A percentile compares a stretch with the other conserved stretches of the same genome.
Evolutionary conservation across 345 rosid species (phyloP).

Genomic region (Acer campestre): DNA sequence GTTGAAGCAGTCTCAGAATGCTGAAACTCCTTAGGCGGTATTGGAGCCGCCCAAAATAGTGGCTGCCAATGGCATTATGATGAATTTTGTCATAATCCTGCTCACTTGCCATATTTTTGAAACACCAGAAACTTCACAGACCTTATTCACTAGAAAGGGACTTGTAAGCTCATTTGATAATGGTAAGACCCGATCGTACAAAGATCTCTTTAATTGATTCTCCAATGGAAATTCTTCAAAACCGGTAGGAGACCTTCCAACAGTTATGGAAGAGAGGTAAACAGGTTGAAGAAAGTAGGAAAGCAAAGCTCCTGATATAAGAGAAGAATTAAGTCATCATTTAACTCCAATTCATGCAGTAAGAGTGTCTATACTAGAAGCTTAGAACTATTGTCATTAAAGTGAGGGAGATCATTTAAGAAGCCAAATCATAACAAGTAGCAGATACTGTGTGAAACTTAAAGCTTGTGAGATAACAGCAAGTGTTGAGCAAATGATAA

Average conservation of each 20-base stretch:
- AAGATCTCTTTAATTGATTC: constrained; percentile 54
- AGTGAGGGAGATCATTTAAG: not conserved
- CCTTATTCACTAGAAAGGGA: constrained; percentile 67
- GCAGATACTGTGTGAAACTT: not conserved
- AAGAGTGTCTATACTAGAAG: not conserved
- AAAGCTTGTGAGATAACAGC: not conserved
- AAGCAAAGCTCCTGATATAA: constrained; percentile 75
- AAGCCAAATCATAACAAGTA: not conserved
- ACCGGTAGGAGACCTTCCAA: constrained; percentile 55
- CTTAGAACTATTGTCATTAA: not conserved
- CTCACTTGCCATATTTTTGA: constrained; percentile 12
- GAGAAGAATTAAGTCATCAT: constrained; percentile 21
- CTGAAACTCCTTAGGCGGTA: constrained; percentile 81
- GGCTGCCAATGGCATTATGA: constrained; percentile 56
- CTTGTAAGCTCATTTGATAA: constrained; percentile 40
- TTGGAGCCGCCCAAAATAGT: constrained; percentile 58
- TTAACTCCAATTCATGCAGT: constrained; percentile 13
- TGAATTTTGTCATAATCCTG: constrained; percentile 15
- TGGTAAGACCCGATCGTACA: constrained; percentile 53
- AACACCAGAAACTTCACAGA: constrained; percentile 32
- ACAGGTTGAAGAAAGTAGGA: constrained; percentile 67
- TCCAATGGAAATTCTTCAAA: constrained; percentile 42
- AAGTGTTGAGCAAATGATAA: not conserved
- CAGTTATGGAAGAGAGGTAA: constrained; percentile 72
- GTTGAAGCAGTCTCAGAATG: constrained; percentile 77